Percentiles rank a stretch among this genome's conserved stretches.
Conservation (phyloP, 169 alveolate genomes). For the Plasmodium berghei region DNA sequence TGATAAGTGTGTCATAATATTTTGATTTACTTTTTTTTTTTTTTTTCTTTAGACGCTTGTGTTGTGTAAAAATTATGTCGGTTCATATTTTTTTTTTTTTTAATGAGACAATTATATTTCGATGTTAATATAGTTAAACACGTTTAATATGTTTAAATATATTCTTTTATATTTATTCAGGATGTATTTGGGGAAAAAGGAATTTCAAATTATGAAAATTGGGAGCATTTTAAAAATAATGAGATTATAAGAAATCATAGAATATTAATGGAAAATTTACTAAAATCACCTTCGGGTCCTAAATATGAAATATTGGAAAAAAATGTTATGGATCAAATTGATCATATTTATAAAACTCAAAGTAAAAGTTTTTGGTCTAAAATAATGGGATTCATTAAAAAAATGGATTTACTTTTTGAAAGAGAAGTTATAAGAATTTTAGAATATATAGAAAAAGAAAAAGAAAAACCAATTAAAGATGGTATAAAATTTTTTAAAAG, state of each 20-base stretch:
- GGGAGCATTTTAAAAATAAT: no score
- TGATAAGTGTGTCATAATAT: no score
- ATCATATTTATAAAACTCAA: conserved; percentile 18
- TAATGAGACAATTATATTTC: background rate
- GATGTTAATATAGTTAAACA: background rate
- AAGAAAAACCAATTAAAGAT: conserved; percentile 28
- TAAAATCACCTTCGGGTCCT: background rate
- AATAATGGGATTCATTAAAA: conserved; percentile 25
- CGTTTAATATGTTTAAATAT: background rate
- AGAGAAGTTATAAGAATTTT: conserved; percentile 24
- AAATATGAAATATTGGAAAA: conserved; percentile 17
- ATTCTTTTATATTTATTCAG: background rate
- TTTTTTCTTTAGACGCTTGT: background rate
- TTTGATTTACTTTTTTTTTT: no score
- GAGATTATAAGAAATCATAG: background rate
- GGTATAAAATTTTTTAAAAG: conserved; percentile 32
- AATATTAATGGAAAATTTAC: conserved; percentile 2
- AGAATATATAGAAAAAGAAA: conserved; percentile 31
- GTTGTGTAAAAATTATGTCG: background rate
- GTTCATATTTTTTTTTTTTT: background rate
- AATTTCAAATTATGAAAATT: background rate
- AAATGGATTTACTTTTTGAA: conserved; percentile 36
- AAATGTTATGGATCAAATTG: conserved; percentile 25
- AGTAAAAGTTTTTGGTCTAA: conserved; percentile 7
- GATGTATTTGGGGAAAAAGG: background rate